Evolutionary conservation across 78 protist species (phyloP), one percentile per base, ranked within the genome.

Genomic region (Bodo saltans): DNA sequence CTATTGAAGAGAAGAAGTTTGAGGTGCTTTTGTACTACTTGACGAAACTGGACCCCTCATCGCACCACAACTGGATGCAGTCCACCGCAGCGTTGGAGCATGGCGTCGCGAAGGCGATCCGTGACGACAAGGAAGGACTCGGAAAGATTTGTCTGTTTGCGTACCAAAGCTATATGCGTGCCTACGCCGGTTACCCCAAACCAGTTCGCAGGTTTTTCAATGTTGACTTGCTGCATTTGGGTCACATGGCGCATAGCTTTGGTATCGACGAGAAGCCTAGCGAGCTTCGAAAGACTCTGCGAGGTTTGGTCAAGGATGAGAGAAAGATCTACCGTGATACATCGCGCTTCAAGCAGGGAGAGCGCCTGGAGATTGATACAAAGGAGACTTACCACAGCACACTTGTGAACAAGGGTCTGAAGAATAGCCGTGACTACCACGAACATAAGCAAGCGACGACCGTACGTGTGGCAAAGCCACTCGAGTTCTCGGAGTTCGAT

Each of bases 241-340:
- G 93, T 39, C 93, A 90, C 67, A 84, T 90, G 17, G 89, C 93
- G 2, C 87, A 84, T 32, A 72, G 85, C 73, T 90, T 90, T 68
- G 93, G 87, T 0, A 32, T 84, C 3, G 53, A 88, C 68, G 90
- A 87, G 75, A 83, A 86, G 3, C 93, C 93, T 60, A 42, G 3
- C 83, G 30, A 83, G 42, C 30, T 27, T 32, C n/a, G 52, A 39
- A 78, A 70, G 41, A 70, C 8, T 47, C 79, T 67, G 33, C 72
- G 29, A 33, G 81, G 4, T 47, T 4, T 23, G 30, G 34, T 28
- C 33, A n/a, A 40, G 60, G 60, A 47, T 8, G 60, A 47, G 60
- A 8, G 60, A 8, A 17, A 47, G n/a, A 8, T 47, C 60, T 8
- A 17, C 60, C 60, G 60, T 47, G 60, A 47, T 17, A 23, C 8